Evolutionary conservation across 768 basidiomycete genomes (phyloP).

Genomic region (Kwoniella sp.): DNA sequence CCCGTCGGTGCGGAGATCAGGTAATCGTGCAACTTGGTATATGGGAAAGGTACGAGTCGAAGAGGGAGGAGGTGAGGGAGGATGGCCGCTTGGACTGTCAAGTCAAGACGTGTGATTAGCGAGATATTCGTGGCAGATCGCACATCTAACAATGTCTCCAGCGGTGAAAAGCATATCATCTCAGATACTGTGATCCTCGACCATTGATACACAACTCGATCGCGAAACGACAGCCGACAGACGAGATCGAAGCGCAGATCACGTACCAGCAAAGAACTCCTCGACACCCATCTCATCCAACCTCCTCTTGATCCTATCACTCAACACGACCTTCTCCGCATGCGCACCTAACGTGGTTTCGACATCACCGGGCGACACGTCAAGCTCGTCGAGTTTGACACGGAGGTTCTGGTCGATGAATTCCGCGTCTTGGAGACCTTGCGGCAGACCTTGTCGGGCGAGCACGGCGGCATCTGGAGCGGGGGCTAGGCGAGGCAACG

Average conservation of each 20-base stretch:
- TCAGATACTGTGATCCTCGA: no score
- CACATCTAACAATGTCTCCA: no score
- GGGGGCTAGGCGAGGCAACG: slow-evolving; percentile 46
- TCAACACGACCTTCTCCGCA: slow-evolving; percentile 59
- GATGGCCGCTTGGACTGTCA: slow-evolving; percentile 81
- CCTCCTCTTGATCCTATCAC: slow-evolving; percentile 65
- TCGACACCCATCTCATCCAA: slow-evolving; percentile 76
- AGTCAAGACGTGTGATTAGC: no score
- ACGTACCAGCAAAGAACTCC: slow-evolving; percentile 83
- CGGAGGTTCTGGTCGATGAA: slow-evolving; percentile 47
- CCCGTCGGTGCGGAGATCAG: slow-evolving; percentile 97
- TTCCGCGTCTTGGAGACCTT: slow-evolving; percentile 50
- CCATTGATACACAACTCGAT: no score
- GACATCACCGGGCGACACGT: background rate
- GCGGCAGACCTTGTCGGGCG: slow-evolving; percentile 51
- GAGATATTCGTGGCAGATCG: no score
- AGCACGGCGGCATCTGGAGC: slow-evolving; percentile 48
- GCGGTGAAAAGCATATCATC: no score
- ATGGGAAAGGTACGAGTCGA: slow-evolving; percentile 61
- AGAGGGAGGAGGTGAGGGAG: slow-evolving; percentile 75
- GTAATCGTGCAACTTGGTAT: slow-evolving; percentile 75
- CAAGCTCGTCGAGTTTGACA: slow-evolving; percentile 32
- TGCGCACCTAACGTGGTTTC: slow-evolving; percentile 3
- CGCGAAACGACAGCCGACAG: no score
- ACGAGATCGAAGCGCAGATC: no score